Percentiles rank a stretch among this genome's conserved stretches.
Conservation (phyloP, 2,329 filamentous ascomycete species). For the Aspergillus fructus region DNA sequence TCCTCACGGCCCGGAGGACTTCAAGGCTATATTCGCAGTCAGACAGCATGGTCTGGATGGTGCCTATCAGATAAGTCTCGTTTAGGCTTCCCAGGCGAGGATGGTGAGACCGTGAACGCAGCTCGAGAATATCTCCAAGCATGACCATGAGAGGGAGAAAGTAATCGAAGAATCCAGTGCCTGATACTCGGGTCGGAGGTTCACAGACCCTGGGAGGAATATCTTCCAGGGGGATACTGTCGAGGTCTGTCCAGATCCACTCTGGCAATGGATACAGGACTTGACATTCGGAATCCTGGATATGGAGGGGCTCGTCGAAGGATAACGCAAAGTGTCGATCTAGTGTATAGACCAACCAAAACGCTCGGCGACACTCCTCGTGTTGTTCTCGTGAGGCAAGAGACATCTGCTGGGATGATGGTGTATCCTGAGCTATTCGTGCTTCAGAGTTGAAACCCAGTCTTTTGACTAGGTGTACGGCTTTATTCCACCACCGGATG, state of each 20-base stretch:
- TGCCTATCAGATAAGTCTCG: constrained; percentile 33
- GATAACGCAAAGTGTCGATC: constrained; percentile 51
- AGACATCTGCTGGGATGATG: not conserved
- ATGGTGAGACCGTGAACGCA: constrained; percentile 47
- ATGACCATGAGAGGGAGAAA: constrained; percentile 53
- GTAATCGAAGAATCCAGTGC: constrained; percentile 51
- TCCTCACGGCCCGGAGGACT: not conserved
- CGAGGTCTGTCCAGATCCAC: constrained; percentile 42
- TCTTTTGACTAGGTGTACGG: constrained; percentile 36
- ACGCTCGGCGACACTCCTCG: constrained; percentile 49
- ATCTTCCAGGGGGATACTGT: constrained; percentile 28
- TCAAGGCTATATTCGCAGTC: constrained; percentile 32
- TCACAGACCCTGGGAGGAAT: constrained; percentile 39
- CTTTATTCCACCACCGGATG: constrained; percentile 51
- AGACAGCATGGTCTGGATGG: constrained; percentile 39
- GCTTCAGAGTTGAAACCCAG: constrained; percentile 8
- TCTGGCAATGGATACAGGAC: constrained; percentile 41
- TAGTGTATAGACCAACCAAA: constrained; percentile 51
- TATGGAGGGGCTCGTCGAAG: constrained; percentile 46
- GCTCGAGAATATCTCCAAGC: constrained; percentile 51
- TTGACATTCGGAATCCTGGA: constrained; percentile 49
- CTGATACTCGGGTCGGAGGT: constrained; percentile 37
- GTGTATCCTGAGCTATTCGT: not conserved
- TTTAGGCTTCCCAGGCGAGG: constrained; percentile 43
- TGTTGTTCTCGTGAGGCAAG: not conserved